These are phyloP conservation scores for Xanthoceras sorbifolium DNA, from an alignment of 345 rosid genomes.

Conservation along the genomic window DNA sequence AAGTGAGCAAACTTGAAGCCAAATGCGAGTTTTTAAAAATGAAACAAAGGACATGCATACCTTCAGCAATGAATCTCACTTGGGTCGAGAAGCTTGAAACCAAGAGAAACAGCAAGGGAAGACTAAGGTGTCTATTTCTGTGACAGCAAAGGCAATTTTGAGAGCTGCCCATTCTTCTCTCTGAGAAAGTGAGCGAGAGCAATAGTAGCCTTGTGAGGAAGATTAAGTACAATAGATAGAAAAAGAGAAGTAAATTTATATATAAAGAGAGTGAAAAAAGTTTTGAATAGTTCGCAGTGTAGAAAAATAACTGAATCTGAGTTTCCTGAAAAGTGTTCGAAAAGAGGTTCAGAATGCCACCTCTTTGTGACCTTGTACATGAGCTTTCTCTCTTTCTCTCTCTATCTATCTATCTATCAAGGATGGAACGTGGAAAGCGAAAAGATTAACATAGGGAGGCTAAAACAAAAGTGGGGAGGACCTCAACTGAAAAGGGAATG, in stretches of 20 bases:
- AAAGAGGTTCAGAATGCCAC: slow-evolving; percentile 34
- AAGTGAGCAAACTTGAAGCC: slow-evolving; percentile 6
- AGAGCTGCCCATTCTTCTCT: slow-evolving; percentile 37
- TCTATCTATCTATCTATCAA: slow-evolving; percentile 1
- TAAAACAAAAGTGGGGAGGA: slow-evolving; percentile 25
- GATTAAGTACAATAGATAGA: neutral
- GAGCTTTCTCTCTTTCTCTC: neutral
- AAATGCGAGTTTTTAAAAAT: neutral
- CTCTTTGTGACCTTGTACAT: slow-evolving; percentile 20
- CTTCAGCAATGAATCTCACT: slow-evolving; percentile 36
- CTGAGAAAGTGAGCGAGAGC: neutral
- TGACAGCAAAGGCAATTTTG: slow-evolving; percentile 25
- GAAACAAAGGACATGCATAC: slow-evolving; percentile 19
- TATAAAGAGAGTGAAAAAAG: slow-evolving; percentile 14
- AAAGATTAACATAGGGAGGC: slow-evolving; percentile 26
- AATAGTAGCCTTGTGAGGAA: neutral
- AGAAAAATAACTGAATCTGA: slow-evolving; percentile 28
- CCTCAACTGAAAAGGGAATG: slow-evolving; percentile 38
- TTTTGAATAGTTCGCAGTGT: slow-evolving; percentile 24
- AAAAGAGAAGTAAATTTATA: slow-evolving; percentile 10
- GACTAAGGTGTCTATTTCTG: slow-evolving; percentile 28
- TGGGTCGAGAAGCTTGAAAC: slow-evolving; percentile 31
- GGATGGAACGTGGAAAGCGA: slow-evolving; percentile 34
- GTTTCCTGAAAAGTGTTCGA: slow-evolving; percentile 28
- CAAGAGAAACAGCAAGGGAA: slow-evolving; percentile 40